Evolutionary conservation across 129 eudicot genomes (phyloP), one percentile per base, ranked within the genome.

Genomic region (Sambucus nigra): DNA sequence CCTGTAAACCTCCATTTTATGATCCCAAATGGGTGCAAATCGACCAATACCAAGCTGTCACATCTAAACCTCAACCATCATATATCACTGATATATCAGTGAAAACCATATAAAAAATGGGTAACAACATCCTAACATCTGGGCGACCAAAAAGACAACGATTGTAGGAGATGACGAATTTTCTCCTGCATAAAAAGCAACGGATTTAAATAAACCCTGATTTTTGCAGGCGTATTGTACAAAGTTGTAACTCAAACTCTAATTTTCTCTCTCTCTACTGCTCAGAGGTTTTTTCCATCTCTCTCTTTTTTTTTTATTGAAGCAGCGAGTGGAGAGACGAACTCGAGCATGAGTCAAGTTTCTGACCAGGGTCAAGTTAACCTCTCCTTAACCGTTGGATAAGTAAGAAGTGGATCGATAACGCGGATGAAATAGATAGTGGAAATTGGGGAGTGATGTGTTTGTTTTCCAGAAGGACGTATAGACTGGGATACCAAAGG

Each of bases 391-490:
- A 23, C 57, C 83, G 92, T 81, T 38, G 55, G 88, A 80, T 81
- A n/a, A 2, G 11, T 5, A 10, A 41, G 53, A 13, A 20, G 42
- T 31, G 88, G 95, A 89, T 89, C 23, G 75, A 7, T 84, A 93
- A 84, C 67, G 86, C 84, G 93, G 86, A 60, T 5, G 4, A 0
- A 39, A 56, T 73, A 14, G 21, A 70, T 73, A 86, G 88, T 50
- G 2, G 25, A 12, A 81, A 84, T 81, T 53, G 3, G 62, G 1
- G 50, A 50, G 28, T 51, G 50, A 59, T 89, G 97, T 89, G 93
- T 78, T 89, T 84, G 77, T 89, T 89, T 70, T 48, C 19, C 52
- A 60, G 44, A 64, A 52, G 65, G n/a, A n/a, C n/a, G n/a, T n/a
- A n/a, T n/a, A n/a, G n/a, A n/a, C n/a, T n/a, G n/a, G 61, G 51